phyloP scores from a whole-genome alignment of 2,329 filamentous ascomycete genomes.

The Aspergillus sp. region DNA sequence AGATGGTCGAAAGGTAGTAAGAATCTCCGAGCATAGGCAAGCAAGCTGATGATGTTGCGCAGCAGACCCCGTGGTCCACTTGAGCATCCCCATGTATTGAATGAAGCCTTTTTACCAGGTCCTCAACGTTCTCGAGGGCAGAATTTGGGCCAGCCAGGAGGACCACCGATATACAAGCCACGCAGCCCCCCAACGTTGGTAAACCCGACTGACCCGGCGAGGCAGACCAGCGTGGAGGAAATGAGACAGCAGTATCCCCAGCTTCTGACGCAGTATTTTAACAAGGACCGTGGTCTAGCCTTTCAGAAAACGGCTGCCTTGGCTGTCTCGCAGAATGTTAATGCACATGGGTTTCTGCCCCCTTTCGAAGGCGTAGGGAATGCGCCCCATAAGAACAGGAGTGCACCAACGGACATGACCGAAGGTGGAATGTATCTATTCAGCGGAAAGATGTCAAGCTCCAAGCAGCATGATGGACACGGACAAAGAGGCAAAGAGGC shows the following conservation, averaged over 20 bases:
- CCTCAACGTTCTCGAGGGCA: not conserved
- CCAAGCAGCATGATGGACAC: not conserved
- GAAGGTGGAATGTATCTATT: not conserved
- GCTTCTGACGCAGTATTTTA: constrained; percentile 26
- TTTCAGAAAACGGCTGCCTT: constrained; percentile 31
- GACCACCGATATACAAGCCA: not conserved
- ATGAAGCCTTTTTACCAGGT: not conserved
- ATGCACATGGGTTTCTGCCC: constrained; percentile 33
- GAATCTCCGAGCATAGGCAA: not conserved
- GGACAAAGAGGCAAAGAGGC: not conserved
- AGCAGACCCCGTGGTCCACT: not conserved
- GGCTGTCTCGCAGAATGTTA: constrained; percentile 32
- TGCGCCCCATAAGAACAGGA: not conserved
- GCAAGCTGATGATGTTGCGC: not conserved
- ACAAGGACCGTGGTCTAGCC: constrained; percentile 19
- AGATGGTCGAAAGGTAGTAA: not conserved
- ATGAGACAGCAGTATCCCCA: constrained; percentile 18
- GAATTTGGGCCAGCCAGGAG: not conserved
- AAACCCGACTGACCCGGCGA: not conserved
- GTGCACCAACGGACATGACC: constrained; percentile 1
- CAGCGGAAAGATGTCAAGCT: not conserved
- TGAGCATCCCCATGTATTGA: not conserved
- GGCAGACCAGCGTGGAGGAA: not conserved
- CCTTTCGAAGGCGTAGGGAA: constrained; percentile 34
- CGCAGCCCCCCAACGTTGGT: not conserved